These are phyloP conservation scores for Letharia columbiana DNA, from an alignment of 495 filamentous ascomycete species.

Conservation along the genomic window DNA sequence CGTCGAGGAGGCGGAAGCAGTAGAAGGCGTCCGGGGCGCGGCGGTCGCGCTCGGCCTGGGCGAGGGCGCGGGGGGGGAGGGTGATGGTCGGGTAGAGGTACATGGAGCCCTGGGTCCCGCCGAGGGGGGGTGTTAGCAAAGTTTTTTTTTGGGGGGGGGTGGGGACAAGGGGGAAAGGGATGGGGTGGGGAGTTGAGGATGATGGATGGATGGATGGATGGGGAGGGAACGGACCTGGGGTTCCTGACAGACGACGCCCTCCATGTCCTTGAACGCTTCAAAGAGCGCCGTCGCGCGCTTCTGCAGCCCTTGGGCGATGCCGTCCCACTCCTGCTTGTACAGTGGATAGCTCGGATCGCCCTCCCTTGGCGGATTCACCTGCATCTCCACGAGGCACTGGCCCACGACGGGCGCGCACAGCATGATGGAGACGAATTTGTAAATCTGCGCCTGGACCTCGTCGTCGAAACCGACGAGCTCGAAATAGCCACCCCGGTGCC, in stretches of 20 bases:
- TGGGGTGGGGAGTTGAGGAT: not conserved
- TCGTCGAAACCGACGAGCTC: constrained; percentile 85
- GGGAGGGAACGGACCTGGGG: constrained; percentile 46
- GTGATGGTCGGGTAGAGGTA: constrained; percentile 95
- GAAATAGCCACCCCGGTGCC: constrained; percentile 94
- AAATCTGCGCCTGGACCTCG: constrained; percentile 83
- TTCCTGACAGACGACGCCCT: constrained; percentile 80
- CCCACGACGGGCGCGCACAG: constrained; percentile 92
- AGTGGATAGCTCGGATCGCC: constrained; percentile 75
- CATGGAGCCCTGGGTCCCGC: constrained; percentile 65
- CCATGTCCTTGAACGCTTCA: constrained; percentile 86
- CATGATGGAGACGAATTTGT: constrained; percentile 95
- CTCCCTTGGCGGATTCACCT: constrained; percentile 85
- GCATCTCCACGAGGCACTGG: constrained; percentile 90
- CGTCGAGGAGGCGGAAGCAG: constrained; percentile 78
- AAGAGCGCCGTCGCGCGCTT: constrained; percentile 76
- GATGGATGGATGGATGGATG: constrained; percentile 3
- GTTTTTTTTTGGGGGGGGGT: not conserved
- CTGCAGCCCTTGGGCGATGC: constrained; percentile 64
- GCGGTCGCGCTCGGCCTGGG: constrained; percentile 62
- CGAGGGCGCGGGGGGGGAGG: constrained; percentile 63
- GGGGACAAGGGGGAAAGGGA: not conserved
- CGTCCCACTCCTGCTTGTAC: constrained; percentile 75
- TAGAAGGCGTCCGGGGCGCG: constrained; percentile 87
- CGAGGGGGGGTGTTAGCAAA: not conserved